Evolutionary conservation across 768 basidiomycete species (phyloP), one percentile per base, ranked within the genome.

Genomic region (Amanita exitialis): DNA sequence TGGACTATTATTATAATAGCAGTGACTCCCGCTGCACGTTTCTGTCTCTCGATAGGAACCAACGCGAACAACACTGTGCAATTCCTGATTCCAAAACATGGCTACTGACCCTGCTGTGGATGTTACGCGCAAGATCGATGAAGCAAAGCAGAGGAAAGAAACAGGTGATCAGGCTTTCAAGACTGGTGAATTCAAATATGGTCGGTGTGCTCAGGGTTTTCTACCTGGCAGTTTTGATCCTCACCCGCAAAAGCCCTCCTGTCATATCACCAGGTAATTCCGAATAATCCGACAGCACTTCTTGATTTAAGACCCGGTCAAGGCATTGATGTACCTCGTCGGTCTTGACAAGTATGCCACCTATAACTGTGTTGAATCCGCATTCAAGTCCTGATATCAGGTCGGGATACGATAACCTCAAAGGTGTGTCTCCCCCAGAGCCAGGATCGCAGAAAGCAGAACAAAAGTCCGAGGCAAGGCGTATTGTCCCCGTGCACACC

Each of bases 331-430:
- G 73, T 89, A 81, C 57, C 72, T 90, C 12, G 69, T 78, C 38
- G 89, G 89, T 18, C 64, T 91, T 44, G 83, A 89, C 73, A 90
- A 86, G 87, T 86, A 59, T 53, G 80, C 64, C 37, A 7, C 43
- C 28, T 35, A 47, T 44, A 3, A 20, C 15, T 10, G 38, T 25
- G 42, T 42, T 37, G 13, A 15, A 44, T 38, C 32, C 9, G 50
- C 25, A n/a, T 35, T 13, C 50, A 7, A 47, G 37, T 34, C 51
- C 49, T 44, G 13, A 51, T 38, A 2, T 16, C n/a, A 83, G 82
- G 61, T 79, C 74, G 53, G 79, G 79, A 1, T 63, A 82, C 32
- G 70, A 77, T 58, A 72, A 75, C 20, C 64, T 83, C 20, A 61
- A 78, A 56, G 63, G 58, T 9, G 53, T 66, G 8, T 55, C 65